Evolutionary conservation across 176 grass and related monocot genomes (phyloP).

Genomic region (Pontederia paniculata): DNA sequence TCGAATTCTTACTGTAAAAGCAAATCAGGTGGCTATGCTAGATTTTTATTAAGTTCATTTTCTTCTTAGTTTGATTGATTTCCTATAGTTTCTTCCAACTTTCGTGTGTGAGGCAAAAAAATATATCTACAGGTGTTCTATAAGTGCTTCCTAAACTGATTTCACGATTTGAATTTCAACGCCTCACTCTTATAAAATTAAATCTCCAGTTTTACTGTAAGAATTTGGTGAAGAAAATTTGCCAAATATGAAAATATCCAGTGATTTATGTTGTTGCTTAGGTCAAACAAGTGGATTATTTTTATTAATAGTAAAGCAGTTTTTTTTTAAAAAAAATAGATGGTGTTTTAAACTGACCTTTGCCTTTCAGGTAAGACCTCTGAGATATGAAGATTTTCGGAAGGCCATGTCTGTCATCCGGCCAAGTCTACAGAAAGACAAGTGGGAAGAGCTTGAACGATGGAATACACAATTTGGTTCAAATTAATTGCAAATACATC

Average conservation of each 20-base stretch:
- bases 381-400: constrained; percentile 65
- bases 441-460: constrained; percentile 75
- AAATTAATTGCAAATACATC: constrained; percentile 21
- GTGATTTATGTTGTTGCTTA: not conserved
- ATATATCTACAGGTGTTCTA: too few relatives aligned
- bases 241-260: not conserved
- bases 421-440: constrained; percentile 87
- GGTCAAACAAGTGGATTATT: not conserved
- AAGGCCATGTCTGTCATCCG: constrained; percentile 60
- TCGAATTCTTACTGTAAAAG: constrained; percentile 70
- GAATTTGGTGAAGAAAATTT: not conserved
- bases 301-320: not conserved
- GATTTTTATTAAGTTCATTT: not conserved
- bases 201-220: too few relatives aligned
- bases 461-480: constrained; percentile 93
- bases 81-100: not conserved
- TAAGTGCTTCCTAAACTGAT: too few relatives aligned
- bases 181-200: too few relatives aligned
- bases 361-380: constrained; percentile 40
- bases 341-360: not conserved
- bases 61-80: not conserved
- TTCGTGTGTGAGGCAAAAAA: too few relatives aligned
- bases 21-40: constrained; percentile 55
- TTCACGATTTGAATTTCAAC: too few relatives aligned
- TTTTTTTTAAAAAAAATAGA: not conserved